phyloP scores from a whole-genome alignment of 2,329 filamentous ascomycete genomes.

The Elsinoe necatrix region DNA sequence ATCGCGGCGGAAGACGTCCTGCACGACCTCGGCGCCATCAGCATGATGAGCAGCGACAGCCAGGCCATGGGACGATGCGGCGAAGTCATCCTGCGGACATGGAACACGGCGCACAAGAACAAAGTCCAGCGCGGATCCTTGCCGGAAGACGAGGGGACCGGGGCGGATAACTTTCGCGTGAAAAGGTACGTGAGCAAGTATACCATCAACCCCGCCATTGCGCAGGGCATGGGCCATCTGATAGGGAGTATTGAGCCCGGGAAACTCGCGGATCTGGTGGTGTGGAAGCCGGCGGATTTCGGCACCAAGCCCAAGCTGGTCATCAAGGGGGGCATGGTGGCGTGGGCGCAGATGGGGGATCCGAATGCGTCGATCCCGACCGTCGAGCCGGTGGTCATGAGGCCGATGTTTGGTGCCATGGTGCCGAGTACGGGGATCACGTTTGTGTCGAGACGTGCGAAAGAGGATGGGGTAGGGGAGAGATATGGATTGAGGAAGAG shows the following conservation, averaged over 20 bases:
- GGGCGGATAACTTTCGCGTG: conserved; percentile 82
- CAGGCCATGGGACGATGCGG: conserved; percentile 96
- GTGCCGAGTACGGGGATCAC: conserved; percentile 66
- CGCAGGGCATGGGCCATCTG: conserved; percentile 81
- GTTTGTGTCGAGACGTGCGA: conserved; percentile 69
- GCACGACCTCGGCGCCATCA: conserved; percentile 89
- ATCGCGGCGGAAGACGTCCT: conserved; percentile 95
- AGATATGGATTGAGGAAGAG: conserved; percentile 70
- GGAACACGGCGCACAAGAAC: conserved; percentile 98
- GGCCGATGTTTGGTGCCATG: conserved; percentile 75
- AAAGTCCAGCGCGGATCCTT: conserved; percentile 73
- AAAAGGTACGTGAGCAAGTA: conserved; percentile 94
- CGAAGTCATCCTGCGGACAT: conserved; percentile 85
- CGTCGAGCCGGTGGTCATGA: conserved; percentile 72
- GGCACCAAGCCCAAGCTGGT: conserved; percentile 76
- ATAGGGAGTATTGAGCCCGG: conserved; percentile 82
- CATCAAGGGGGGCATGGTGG: conserved; percentile 81
- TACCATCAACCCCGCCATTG: conserved; percentile 85
- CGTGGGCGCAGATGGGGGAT: conserved; percentile 66
- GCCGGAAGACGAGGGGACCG: conserved; percentile 67
- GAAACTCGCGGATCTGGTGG: conserved; percentile 78
- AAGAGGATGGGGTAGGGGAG: conserved; percentile 58
- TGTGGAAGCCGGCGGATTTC: conserved; percentile 81
- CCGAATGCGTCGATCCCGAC: conserved; percentile 64
- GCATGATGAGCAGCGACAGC: conserved; percentile 93